Evolutionary conservation across 2,329 filamentous ascomycete species (phyloP), one percentile per base, ranked within the genome.

Genomic region (Stylonectria norvegica): DNA sequence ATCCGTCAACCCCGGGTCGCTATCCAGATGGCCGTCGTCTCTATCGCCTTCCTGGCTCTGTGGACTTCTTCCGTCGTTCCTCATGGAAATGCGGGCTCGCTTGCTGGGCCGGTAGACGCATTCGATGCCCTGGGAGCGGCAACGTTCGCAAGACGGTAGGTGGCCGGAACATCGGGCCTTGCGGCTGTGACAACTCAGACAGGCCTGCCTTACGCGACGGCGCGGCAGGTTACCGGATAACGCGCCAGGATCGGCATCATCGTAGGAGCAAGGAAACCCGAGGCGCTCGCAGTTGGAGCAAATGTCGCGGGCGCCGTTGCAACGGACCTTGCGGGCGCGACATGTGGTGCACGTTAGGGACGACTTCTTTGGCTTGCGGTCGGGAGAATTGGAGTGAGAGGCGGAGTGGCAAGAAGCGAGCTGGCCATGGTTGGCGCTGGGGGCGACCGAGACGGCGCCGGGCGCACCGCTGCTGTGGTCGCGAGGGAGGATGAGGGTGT

Each of bases 81-180:
- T 54, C 29, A 40, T 37, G 10, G 59, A 45, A 17, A 57, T 53
- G 34, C 58, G 56, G 27, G 56, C 50, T 20, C 72, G 65, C 55
- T 72, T 75, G 9, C 70, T 68, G 5, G 69, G 68, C 15, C 71
- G 71, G 48, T 79, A 79, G 38, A 79, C 62, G 40, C 76, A 80
- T 20, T 78, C 71, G 36, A 78, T 71, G 6, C 72, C 73, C 37
- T 78, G 75, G 4, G 66, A 61, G 16, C 71, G 71, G 27, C 65
- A 68, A 15, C 65, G 66, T 36, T 78, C 73, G 51, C 76, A 80
- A 37, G 71, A 68, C 4, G 76, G 76, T 35, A 72, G 65, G 47
- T 77, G 71, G n/a, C 76, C 76, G 37, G 72, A 78, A 61, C 76
- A 80, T 34, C 75, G 66, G 20, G 76, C 76, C 55, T 80, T 80